phyloP scores from a whole-genome alignment of 2,329 filamentous ascomycete species.

The Sphaerulina musiva region DNA sequence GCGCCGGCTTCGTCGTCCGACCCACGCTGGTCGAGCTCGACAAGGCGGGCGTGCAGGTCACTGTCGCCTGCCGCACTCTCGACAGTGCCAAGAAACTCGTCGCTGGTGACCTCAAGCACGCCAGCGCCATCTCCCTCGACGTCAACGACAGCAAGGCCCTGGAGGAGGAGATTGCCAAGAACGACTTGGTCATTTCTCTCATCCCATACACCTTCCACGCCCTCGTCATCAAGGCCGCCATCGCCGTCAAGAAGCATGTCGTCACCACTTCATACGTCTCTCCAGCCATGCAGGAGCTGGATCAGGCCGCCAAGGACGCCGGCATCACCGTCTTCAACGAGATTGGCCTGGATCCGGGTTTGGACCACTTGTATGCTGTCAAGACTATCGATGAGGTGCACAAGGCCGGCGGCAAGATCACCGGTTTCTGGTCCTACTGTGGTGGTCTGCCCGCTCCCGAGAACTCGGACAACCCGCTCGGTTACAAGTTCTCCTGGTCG shows the following conservation, averaged over 20 bases:
- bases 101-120: slow-evolving; percentile 59
- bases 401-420: slow-evolving; percentile 75
- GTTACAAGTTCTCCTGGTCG: slow-evolving; percentile 80
- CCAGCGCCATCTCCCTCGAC: slow-evolving; percentile 74
- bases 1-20: slow-evolving; percentile 49
- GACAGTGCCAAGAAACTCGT: slow-evolving; percentile 69
- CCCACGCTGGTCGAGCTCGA: slow-evolving; percentile 55
- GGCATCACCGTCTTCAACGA: slow-evolving; percentile 98
- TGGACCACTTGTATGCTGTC: slow-evolving; percentile 74
- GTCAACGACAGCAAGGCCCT: slow-evolving; percentile 70
- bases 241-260: slow-evolving; percentile 89
- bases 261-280: slow-evolving; percentile 93
- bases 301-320: slow-evolving; percentile 74
- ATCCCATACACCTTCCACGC: slow-evolving; percentile 92
- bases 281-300: slow-evolving; percentile 84
- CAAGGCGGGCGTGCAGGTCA: slow-evolving; percentile 52
- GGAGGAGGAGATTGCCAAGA: slow-evolving; percentile 72
- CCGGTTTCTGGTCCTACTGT: slow-evolving; percentile 75
- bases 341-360: slow-evolving; percentile 69
- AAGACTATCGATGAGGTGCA: slow-evolving; percentile 88
- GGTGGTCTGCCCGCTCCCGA: slow-evolving; percentile 65
- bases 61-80: slow-evolving; percentile 72
- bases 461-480: slow-evolving; percentile 77
- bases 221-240: slow-evolving; percentile 84
- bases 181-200: slow-evolving; percentile 50